A percentile compares a stretch with the other conserved stretches of the same genome.
Evolutionary conservation across 2,329 filamentous ascomycete species (phyloP).

Genomic region (Claviceps paspali): DNA sequence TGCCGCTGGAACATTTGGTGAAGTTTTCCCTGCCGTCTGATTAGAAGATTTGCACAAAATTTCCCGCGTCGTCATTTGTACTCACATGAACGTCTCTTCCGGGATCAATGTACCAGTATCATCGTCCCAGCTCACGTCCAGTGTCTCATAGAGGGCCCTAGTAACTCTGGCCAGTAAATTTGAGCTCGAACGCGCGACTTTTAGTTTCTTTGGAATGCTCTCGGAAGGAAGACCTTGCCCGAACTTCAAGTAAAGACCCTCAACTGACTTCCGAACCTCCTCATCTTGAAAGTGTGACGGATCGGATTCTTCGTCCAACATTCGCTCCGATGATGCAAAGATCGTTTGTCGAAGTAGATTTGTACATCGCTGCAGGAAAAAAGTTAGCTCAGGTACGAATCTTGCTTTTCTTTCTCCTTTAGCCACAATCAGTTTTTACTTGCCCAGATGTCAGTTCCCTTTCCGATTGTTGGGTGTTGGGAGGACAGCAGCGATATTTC

Average conservation of each 20-base stretch:
- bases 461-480: slow-evolving; percentile 16
- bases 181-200: slow-evolving; percentile 9
- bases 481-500: slow-evolving; percentile 22
- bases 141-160: slow-evolving; percentile 13
- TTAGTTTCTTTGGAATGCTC: slow-evolving; percentile 16
- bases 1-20: slow-evolving; percentile 27
- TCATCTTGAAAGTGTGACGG: slow-evolving; percentile 16
- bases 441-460: slow-evolving; percentile 28
- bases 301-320: slow-evolving; percentile 11
- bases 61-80: slow-evolving; percentile 7
- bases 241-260: slow-evolving; percentile 16
- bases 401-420: not conserved
- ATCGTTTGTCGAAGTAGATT: slow-evolving; percentile 15
- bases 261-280: slow-evolving; percentile 15
- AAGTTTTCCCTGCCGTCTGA: slow-evolving; percentile 23
- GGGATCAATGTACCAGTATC: slow-evolving; percentile 13
- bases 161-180: slow-evolving; percentile 10
- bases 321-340: slow-evolving; percentile 7
- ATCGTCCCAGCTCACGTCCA: slow-evolving; percentile 13
- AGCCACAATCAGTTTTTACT: not conserved
- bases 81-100: slow-evolving; percentile 31
- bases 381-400: not conserved
- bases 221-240: slow-evolving; percentile 4
- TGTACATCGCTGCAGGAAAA: slow-evolving; percentile 13
- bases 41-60: slow-evolving; percentile 8